Evolutionary conservation across 2,329 filamentous ascomycete genomes (phyloP).

Genomic region (Beauveria asiatica): DNA sequence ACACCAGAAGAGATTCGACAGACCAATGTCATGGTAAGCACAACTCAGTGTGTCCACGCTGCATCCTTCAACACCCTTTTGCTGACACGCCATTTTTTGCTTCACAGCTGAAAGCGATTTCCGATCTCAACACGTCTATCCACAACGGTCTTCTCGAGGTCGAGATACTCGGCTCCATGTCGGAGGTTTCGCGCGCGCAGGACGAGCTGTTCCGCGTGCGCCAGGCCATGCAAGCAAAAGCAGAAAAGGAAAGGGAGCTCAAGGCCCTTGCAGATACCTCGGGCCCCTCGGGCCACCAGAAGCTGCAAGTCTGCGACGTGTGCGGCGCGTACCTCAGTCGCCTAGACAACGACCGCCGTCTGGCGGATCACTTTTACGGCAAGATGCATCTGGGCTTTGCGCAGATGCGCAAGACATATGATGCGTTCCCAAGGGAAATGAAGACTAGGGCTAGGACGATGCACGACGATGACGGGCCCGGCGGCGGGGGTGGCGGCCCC

Average conservation of each 20-base stretch:
- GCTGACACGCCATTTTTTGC: neutral
- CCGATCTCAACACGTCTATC: slow-evolving; percentile 69
- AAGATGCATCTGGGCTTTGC: slow-evolving; percentile 99
- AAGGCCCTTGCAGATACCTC: slow-evolving; percentile 86
- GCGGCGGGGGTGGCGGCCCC: slow-evolving; percentile 34
- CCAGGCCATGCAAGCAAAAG: slow-evolving; percentile 70
- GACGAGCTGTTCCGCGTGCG: slow-evolving; percentile 84
- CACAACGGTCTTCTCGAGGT: slow-evolving; percentile 79
- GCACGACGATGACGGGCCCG: slow-evolving; percentile 37
- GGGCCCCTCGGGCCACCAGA: slow-evolving; percentile 91
- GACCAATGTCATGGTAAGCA: slow-evolving; percentile 68
- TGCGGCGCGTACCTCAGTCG: slow-evolving; percentile 90
- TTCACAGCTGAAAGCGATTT: slow-evolving; percentile 64
- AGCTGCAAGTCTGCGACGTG: slow-evolving; percentile 96
- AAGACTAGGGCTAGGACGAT: slow-evolving; percentile 58
- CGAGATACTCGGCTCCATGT: slow-evolving; percentile 72
- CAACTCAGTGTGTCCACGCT: neutral
- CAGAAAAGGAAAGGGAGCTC: slow-evolving; percentile 77
- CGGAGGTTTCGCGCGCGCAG: slow-evolving; percentile 70
- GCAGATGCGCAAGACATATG: slow-evolving; percentile 92
- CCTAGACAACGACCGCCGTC: slow-evolving; percentile 84
- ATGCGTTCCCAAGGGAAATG: slow-evolving; percentile 79
- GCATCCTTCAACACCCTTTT: neutral
- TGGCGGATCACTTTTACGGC: slow-evolving; percentile 97
- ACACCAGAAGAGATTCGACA: slow-evolving; percentile 95